Base-by-base conservation (phyloP, 2,329 filamentous ascomycete species). In the Hypoxylon sp. region DNA sequence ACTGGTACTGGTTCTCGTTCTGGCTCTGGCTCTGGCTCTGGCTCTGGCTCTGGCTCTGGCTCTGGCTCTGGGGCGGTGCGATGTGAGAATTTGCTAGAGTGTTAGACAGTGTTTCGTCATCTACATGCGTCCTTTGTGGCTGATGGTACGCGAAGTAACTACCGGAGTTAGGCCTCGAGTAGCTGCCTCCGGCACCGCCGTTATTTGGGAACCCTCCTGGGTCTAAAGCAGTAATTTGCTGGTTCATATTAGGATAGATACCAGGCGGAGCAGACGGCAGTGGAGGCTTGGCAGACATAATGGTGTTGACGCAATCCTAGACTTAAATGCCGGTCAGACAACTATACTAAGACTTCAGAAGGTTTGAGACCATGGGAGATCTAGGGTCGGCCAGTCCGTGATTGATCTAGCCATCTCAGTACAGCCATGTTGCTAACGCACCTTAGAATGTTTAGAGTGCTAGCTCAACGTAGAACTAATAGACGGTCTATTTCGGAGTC, bases 81-180 rank as follows among this genome's bases (percentile, higher is more conserved):
- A 66, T 54, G 32, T 70, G 67, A 4, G 71, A 57, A 57, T 75
- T 73, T 30, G 70, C 67, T 13, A 69, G 38, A 2, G 73, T 73
- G 51, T 73, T 74, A 44, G 68, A 65, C 26, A 69, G 31, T 3
- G 71, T 71, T 42, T 69, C 66, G 43, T 70, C 62, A 53, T 72
- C 67, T 4, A 68, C 53, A 12, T 51, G 37, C 43, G 48, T 42
- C 20, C 55, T 46, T 42, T 64, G 61, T 31, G 51, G 52, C 31
- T 69, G 60, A 38, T 62, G 36, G 49, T 63, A 64, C 37, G 62
- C 43, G 12, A 68, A 69, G 55, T 71, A 69, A 51, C 60, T 60
- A 27, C 49, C 60, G 25, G 63, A 59, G 30, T 40, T 40, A 32
- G 60, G 51, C 19, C 55, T 53, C 32, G 56, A 48, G 15, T 46